Evolutionary conservation across 495 filamentous ascomycete species (phyloP).

Genomic region (Lophiostoma macrostomum): DNA sequence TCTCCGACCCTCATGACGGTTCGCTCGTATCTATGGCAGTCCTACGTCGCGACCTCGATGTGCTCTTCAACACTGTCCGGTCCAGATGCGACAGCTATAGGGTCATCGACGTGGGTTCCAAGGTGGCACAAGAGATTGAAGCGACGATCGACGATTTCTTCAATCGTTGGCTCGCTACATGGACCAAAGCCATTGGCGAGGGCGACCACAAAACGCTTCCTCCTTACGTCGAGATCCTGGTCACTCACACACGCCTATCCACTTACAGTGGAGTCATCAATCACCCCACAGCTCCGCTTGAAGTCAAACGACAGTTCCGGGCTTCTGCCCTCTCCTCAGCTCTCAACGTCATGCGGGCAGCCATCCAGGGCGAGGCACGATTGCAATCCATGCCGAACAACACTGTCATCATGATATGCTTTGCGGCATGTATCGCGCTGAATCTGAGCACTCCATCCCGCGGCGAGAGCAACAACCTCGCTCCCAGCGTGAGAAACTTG

Average conservation of each 20-base stretch:
- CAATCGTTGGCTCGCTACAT: constrained; percentile 58
- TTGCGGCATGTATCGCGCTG: constrained; percentile 67
- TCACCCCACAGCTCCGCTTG: constrained; percentile 65
- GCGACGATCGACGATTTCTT: constrained; percentile 61
- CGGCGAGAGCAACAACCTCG: constrained; percentile 44
- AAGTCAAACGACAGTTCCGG: constrained; percentile 69
- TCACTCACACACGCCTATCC: constrained; percentile 68
- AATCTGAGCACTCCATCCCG: constrained; percentile 47
- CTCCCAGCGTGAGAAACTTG: constrained; percentile 63
- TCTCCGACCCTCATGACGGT: constrained; percentile 65
- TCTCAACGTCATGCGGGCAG: constrained; percentile 68
- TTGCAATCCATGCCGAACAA: constrained; percentile 76
- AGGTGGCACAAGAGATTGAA: constrained; percentile 59
- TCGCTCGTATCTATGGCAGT: constrained; percentile 67
- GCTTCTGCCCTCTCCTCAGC: constrained; percentile 66
- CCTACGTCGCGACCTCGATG: constrained; percentile 62
- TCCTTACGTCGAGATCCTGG: constrained; percentile 70
- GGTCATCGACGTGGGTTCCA: constrained; percentile 49
- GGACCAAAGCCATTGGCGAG: constrained; percentile 58
- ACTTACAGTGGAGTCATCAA: constrained; percentile 74
- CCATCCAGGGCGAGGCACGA: constrained; percentile 66
- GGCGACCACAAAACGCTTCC: constrained; percentile 58
- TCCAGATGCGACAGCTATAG: constrained; percentile 61
- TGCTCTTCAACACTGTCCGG: constrained; percentile 58
- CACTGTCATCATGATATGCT: constrained; percentile 73